Conservation (phyloP, 2,329 filamentous ascomycete genomes). For the Penicillium sp. region DNA sequence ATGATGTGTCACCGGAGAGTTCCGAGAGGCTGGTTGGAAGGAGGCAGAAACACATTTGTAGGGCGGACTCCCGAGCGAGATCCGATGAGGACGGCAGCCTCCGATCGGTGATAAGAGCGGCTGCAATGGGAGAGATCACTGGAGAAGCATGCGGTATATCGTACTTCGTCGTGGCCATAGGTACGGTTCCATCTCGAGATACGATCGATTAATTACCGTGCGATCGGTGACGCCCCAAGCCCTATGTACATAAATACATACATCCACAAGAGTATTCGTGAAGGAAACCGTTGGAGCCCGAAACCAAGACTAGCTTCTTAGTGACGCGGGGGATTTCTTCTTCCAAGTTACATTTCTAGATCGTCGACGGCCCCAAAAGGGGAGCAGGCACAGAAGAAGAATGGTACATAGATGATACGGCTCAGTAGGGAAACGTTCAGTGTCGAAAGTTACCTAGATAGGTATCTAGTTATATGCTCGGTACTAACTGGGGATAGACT, state of each 20-base stretch:
- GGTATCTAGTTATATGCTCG: too few species aligned
- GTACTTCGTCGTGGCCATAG: not conserved
- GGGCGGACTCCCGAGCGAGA: not conserved
- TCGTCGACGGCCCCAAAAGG: not conserved
- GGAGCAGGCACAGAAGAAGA: not conserved
- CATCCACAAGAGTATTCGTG: not conserved
- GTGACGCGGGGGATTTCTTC: not conserved
- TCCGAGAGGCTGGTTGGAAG: not conserved
- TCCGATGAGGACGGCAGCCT: not conserved
- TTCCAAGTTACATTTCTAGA: too few species aligned
- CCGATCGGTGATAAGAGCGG: not conserved
- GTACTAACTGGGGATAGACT: too few species aligned
- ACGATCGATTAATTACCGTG: too few species aligned
- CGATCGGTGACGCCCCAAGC: too few species aligned
- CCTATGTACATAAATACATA: too few species aligned
- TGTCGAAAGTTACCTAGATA: not conserved
- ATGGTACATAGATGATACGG: not conserved
- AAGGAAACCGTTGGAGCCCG: slow-evolving; percentile 8
- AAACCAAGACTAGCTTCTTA: slow-evolving; percentile 3
- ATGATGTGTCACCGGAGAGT: too few species aligned
- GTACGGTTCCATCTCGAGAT: not conserved
- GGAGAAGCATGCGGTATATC: not conserved
- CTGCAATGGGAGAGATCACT: too few species aligned
- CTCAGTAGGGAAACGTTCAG: not conserved
- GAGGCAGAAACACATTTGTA: not conserved